Evolutionary conservation across 2,329 filamentous ascomycete genomes (phyloP).

Genomic region (Pseudofabraea citricarpa): DNA sequence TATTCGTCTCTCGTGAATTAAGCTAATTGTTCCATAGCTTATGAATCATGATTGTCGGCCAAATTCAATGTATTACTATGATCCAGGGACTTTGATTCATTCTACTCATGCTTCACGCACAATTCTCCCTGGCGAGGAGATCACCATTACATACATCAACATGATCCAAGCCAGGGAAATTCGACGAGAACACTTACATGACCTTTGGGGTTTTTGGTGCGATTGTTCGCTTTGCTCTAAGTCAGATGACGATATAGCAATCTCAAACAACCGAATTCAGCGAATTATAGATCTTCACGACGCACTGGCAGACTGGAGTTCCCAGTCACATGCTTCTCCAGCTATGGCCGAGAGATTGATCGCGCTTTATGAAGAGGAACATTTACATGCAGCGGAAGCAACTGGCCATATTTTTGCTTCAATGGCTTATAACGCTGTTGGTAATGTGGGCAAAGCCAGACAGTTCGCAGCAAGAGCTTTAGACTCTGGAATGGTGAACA

Average conservation of each 20-base stretch:
- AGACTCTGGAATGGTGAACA: conserved; percentile 24
- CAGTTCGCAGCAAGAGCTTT: conserved; percentile 28
- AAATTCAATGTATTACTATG: conserved; percentile 33
- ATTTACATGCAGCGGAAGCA: conserved; percentile 23
- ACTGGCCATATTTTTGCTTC: conserved; percentile 34
- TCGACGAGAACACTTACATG: conserved; percentile 26
- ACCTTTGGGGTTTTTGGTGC: conserved; percentile 35
- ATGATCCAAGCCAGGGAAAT: conserved; percentile 27
- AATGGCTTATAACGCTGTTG: conserved; percentile 34
- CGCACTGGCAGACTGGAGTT: conserved; percentile 31
- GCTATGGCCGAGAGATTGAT: conserved; percentile 34
- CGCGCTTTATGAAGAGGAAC: conserved; percentile 32
- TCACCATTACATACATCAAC: conserved; percentile 32
- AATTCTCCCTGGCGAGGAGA: conserved; percentile 34
- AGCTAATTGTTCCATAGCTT: conserved; percentile 17
- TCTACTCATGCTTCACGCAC: conserved; percentile 32
- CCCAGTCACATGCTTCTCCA: conserved; percentile 22
- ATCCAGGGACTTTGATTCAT: conserved; percentile 31
- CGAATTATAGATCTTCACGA: conserved; percentile 28
- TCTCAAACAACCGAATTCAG: conserved; percentile 30
- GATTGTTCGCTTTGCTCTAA: conserved; percentile 31
- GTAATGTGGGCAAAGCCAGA: conserved; percentile 25
- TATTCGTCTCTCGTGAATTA: neutral
- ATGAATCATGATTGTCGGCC: conserved; percentile 39
- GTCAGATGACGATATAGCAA: conserved; percentile 18